Evolutionary conservation across 2,329 filamentous ascomycete genomes (phyloP).

Genomic region (Hypoxylon sp.): DNA sequence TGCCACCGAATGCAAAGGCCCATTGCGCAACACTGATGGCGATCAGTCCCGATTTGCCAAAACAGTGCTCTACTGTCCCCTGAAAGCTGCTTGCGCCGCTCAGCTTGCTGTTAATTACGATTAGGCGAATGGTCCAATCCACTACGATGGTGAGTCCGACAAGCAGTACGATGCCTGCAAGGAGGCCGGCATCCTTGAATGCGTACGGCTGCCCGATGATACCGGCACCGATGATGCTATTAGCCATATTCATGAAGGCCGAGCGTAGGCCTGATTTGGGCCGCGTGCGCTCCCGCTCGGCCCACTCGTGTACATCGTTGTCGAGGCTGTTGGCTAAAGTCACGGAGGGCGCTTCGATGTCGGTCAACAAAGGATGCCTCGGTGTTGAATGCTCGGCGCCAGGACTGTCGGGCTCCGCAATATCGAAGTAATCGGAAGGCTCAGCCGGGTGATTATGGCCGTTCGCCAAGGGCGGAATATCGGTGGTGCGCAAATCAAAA

Average conservation of each 20-base stretch:
- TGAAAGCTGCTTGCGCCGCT: conserved; percentile 96
- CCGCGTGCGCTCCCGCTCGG: conserved; percentile 70
- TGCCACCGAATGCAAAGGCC: conserved; percentile 98
- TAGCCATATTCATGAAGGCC: conserved; percentile 99
- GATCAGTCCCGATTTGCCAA: conserved; percentile 87
- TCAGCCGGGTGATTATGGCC: conserved; percentile 33
- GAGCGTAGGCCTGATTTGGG: conserved; percentile 88
- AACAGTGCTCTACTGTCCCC: conserved; percentile 95
- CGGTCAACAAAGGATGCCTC: conserved; percentile 77
- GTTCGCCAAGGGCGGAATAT: conserved; percentile 53
- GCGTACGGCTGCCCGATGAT: conserved; percentile 93
- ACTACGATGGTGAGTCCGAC: conserved; percentile 84
- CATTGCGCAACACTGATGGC: conserved; percentile 94
- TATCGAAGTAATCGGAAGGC: conserved; percentile 53
- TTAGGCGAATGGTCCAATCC: conserved; percentile 98
- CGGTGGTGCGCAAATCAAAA: conserved; percentile 65
- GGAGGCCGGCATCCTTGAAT: conserved; percentile 90
- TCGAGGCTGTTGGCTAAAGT: conserved; percentile 73
- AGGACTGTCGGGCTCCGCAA: conserved; percentile 56
- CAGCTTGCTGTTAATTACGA: conserved; percentile 97
- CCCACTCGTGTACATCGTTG: conserved; percentile 64
- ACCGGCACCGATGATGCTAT: conserved; percentile 90
- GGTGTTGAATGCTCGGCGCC: conserved; percentile 58
- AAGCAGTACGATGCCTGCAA: conserved; percentile 84
- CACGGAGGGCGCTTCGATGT: conserved; percentile 79